These are phyloP conservation scores for Talaromyces trachyspermus DNA, from an alignment of 495 filamentous ascomycete genomes.

Conservation along the genomic window DNA sequence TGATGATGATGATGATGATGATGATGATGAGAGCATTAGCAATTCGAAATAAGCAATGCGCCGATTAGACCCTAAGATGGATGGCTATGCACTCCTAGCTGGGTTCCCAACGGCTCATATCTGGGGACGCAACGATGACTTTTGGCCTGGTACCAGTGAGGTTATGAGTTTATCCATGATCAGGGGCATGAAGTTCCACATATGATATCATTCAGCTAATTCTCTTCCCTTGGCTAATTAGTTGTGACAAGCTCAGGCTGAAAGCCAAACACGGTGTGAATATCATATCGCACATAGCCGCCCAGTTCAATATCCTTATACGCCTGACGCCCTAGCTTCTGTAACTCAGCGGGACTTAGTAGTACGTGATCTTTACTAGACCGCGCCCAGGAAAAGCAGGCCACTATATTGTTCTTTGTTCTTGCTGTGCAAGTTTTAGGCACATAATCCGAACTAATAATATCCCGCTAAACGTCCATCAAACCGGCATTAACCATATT, in stretches of 20 bases:
- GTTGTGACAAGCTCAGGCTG: no score
- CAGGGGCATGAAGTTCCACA: no score
- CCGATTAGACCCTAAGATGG: no score
- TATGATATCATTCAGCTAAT: no score
- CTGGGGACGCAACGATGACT: slow-evolving; percentile 16
- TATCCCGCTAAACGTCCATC: neutral
- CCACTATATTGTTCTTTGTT: neutral
- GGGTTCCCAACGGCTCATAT: slow-evolving; percentile 19
- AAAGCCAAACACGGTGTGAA: neutral
- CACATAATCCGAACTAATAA: neutral
- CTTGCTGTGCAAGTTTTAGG: neutral
- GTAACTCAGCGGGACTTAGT: neutral
- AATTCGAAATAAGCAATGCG: no score
- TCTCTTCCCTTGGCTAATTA: no score
- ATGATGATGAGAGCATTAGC: slow-evolving; percentile 1
- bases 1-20: slow-evolving; percentile 9
- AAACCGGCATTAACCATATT: neutral
- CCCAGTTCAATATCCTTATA: neutral
- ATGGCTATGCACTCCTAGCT: slow-evolving; percentile 6
- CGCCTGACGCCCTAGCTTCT: neutral
- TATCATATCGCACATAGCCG: neutral
- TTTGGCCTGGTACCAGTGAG: slow-evolving; percentile 4
- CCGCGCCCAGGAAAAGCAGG: neutral
- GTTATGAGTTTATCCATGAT: no score
- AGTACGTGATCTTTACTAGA: neutral